Conservation (phyloP, 2,329 filamentous ascomycete species). For the Cercospora citrullina region DNA sequence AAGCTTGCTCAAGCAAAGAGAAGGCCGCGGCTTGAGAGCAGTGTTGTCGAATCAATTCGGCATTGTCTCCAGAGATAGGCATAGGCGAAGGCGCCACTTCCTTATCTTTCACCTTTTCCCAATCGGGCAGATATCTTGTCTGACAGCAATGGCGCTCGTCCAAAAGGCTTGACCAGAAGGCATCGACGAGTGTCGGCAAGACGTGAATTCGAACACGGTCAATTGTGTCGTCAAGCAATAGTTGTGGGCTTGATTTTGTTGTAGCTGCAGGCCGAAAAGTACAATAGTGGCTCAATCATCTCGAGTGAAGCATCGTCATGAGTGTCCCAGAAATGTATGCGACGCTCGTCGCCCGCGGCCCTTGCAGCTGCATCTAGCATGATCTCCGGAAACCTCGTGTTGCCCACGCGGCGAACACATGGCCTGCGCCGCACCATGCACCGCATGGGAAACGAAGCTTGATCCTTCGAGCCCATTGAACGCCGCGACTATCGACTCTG, state of each 20-base stretch:
- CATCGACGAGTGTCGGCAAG: background rate
- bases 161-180: background rate
- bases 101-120: background rate
- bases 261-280: background rate
- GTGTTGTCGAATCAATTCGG: background rate
- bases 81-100: background rate
- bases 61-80: constrained; percentile 1
- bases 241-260: background rate
- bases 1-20: background rate
- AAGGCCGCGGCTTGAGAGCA: background rate
- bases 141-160: background rate
- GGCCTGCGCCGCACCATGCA: background rate
- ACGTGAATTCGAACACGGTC: background rate
- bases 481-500: background rate
- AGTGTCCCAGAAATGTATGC: background rate
- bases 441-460: background rate
- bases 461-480: background rate
- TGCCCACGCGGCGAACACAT: background rate
- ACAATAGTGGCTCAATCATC: background rate
- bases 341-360: background rate
- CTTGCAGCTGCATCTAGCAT: background rate
- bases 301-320: background rate
- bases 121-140: background rate
- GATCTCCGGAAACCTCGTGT: background rate
- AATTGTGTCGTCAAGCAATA: too few relatives aligned